Conservation (phyloP, 768 basidiomycete species). For the Kondoa malvinella region DNA sequence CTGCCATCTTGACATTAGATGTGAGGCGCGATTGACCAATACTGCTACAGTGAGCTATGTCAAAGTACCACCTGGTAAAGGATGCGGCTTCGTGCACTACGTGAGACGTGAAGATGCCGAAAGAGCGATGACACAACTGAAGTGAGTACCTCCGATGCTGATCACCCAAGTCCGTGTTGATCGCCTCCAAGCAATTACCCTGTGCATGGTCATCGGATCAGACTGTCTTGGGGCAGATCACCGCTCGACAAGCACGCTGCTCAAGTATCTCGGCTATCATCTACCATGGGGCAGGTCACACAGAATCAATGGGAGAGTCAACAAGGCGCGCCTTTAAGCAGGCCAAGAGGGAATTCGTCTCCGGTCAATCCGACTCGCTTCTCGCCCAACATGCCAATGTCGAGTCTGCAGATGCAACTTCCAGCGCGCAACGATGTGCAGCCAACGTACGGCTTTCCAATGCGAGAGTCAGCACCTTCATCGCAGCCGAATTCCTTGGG, state of each 20-base stretch:
- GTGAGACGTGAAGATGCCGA: constrained; percentile 82
- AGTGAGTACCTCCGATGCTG: too few species aligned
- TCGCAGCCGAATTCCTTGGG: neutral
- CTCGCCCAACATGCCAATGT: too few species aligned
- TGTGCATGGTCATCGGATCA: constrained; percentile 75
- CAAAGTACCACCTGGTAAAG: constrained; percentile 89
- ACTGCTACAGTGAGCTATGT: constrained; percentile 37
- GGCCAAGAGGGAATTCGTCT: too few species aligned
- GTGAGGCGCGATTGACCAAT: constrained; percentile 11
- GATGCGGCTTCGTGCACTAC: constrained; percentile 91
- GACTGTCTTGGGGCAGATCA: constrained; percentile 82
- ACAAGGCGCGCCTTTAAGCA: too few species aligned
- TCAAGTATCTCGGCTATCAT: constrained; percentile 24
- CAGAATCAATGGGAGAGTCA: too few species aligned
- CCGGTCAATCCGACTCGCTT: too few species aligned
- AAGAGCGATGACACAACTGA: constrained; percentile 28
- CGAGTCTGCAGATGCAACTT: neutral
- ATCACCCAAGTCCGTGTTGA: neutral
- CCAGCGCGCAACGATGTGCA: neutral
- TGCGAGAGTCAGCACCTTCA: neutral
- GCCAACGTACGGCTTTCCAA: neutral
- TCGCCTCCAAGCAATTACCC: constrained; percentile 56
- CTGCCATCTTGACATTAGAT: neutral
- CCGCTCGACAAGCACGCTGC: constrained; percentile 37
- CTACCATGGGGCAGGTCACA: neutral